Base-by-base conservation (phyloP, 192 early-diverging fungal species). In the Rhizophagus prolifer region DNA sequence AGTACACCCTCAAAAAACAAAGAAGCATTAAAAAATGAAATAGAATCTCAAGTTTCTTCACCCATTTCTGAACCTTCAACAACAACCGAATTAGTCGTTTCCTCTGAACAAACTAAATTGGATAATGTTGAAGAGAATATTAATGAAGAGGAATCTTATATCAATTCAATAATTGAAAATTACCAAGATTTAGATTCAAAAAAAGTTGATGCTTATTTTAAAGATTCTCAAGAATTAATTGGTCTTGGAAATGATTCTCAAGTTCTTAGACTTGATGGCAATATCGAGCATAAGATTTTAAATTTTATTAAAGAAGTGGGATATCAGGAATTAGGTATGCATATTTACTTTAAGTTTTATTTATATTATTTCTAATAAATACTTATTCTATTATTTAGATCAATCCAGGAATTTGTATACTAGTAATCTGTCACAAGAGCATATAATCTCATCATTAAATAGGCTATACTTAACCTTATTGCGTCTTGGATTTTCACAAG, bases 401-500 rank as follows among this genome's bases (percentile, higher is more conserved):
- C 50, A 46, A 50, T 14, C 9, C 9, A 54, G 6, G 36, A 8
- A 79, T 82, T 31, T 58, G 50, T 54, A 80, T 31, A 75, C 75
- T 9, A 75, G 78, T 38, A 58, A 78, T 31, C 67, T 78, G 50
- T 75, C 69, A 69, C 74, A 76, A 19, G 85, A 88, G 28, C 83
- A 74, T 38, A 72, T 81, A 47, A 74, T 88, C 8, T 76, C 82
- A 36, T 79, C 81, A 9, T 77, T 89, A 16, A 84, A 89, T 65
- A 80, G 84, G 12, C 69, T 85, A 9, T 87, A 83, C 69, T 80
- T 84, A 8, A 81, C 77, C 5, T 77, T 89, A 36, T 47, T 77
- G 19, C 80, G 82, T 41, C 72, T 89, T 41, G 86, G 83, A 1
- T 89, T 89, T 59, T 76, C 83, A 28, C 47, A 69, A 21, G 30